phyloP scores from a whole-genome alignment of 164 flowering plant genomes.

The Magnolia officinalis region DNA sequence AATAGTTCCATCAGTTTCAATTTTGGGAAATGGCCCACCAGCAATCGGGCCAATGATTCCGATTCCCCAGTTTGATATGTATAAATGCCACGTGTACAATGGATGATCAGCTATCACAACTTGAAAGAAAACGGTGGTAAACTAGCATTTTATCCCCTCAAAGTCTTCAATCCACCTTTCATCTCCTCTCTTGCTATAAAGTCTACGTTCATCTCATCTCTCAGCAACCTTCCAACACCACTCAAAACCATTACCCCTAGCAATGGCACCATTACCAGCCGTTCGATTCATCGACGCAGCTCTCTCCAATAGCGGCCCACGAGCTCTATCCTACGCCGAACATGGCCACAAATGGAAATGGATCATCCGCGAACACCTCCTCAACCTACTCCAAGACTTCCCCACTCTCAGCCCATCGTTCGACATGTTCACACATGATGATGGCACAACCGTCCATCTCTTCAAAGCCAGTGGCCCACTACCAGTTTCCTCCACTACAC shows the following conservation, averaged over 20 bases:
- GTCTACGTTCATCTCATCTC: no score
- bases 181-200: no score
- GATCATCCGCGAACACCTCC: slow-evolving; percentile 45
- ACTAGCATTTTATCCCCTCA: no score
- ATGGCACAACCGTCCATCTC: slow-evolving; percentile 46
- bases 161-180: no score
- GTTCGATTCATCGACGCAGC: slow-evolving; percentile 34
- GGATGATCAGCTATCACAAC: no score
- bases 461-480: slow-evolving; percentile 34
- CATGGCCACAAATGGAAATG: slow-evolving; percentile 48
- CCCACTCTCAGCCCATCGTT: slow-evolving; percentile 34
- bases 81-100: no score
- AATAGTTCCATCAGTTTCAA: no score
- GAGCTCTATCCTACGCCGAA: slow-evolving; percentile 41
- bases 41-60: no score
- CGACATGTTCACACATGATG: slow-evolving; percentile 41
- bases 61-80: no score
- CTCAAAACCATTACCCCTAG: background rate
- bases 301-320: slow-evolving; percentile 26
- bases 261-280: slow-evolving; percentile 16
- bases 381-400: slow-evolving; percentile 37
- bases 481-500: slow-evolving; percentile 20
- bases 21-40: no score
- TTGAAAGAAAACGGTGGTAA: no score
- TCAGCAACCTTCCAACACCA: no score